Evolutionary conservation across 139 green algal species (phyloP), one percentile per base, ranked within the genome.

Genomic region (Closterium sp.): DNA sequence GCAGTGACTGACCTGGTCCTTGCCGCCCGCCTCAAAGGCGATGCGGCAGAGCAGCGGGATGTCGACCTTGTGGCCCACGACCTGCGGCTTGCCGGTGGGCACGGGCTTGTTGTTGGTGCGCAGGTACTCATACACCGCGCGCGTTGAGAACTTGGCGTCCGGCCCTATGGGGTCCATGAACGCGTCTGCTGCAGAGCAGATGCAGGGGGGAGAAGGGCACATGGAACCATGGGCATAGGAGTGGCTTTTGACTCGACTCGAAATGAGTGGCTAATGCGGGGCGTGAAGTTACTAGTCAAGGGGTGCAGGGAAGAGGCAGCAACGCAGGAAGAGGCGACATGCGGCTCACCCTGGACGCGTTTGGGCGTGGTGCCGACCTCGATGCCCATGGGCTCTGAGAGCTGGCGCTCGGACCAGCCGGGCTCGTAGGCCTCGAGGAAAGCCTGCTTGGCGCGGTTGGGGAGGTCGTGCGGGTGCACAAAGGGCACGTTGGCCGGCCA

Each of bases 381-480:
- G 4, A 91, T 85, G 23, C 23, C 69, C 25, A 31, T 36, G 34
- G 69, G 64, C 28, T 87, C 88, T 1, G 32, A 38, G 3, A 33
- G 34, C 34, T 92, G 76, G 25, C 83, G 31, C 76, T 89, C 89
- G 0, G 89, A 87, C 89, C 89, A 92, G 23, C 89, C 89, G 31
- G 89, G 89, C 83, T 92, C 89, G 36, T 38, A 92, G 19, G 83
- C 83, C 83, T 92, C 89, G 6, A 92, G 84, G 83, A 92, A 92
- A 9, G 84, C 36, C 84, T 92, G 89, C 89, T 92, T 92, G n/a
- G 36, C 84, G 25, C 34, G 76, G 89, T 92, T 92, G 32, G 76
- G 76, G 32, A 92, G 86, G 84, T 92, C 89, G 28, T 92, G 89
- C 31, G 89, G 89, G 34, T 92, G 89, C 76, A 92, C 89, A 92